Percentiles rank a stretch among this genome's conserved stretches.
These are phyloP conservation scores for Breynia disticha DNA, from an alignment of 441 rosid genomes.

Conservation along the genomic window DNA sequence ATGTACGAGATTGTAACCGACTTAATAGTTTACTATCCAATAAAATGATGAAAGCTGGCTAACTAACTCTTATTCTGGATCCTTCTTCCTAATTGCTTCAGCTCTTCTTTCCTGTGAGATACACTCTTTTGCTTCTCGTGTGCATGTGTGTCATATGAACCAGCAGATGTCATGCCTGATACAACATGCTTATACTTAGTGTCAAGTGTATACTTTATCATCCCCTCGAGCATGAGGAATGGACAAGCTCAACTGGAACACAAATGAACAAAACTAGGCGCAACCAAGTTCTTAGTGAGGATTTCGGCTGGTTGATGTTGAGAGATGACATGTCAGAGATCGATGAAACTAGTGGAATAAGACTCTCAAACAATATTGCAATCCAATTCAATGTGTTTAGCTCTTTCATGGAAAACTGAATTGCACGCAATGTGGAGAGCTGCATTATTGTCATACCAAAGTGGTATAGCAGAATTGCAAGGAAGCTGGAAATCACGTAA, in stretches of 20 bases:
- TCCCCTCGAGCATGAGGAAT: too few relatives aligned
- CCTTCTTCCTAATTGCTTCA: too few relatives aligned
- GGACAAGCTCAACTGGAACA: neutral
- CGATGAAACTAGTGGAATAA: neutral
- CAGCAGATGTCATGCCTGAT: too few relatives aligned
- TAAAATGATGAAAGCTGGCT: too few relatives aligned
- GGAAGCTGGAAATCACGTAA: neutral
- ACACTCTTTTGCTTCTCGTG: too few relatives aligned
- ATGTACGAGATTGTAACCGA: too few relatives aligned
- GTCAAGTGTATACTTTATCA: too few relatives aligned
- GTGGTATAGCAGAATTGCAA: neutral
- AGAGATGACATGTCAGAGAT: neutral
- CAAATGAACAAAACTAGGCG: neutral
- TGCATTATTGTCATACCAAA: neutral
- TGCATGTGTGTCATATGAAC: too few relatives aligned
- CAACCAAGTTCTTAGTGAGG: neutral
- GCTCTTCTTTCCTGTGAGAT: too few relatives aligned
- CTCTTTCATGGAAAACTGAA: neutral
- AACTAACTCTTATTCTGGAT: too few relatives aligned
- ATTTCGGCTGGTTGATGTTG: neutral
- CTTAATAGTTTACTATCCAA: too few relatives aligned
- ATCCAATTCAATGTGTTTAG: neutral
- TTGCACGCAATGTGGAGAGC: neutral
- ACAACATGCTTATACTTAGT: too few relatives aligned
- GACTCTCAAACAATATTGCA: neutral